Evolutionary conservation across 1,284 basidiomycete species (phyloP), one percentile per base, ranked within the genome.

Genomic region (Cryptococcus sp.): DNA sequence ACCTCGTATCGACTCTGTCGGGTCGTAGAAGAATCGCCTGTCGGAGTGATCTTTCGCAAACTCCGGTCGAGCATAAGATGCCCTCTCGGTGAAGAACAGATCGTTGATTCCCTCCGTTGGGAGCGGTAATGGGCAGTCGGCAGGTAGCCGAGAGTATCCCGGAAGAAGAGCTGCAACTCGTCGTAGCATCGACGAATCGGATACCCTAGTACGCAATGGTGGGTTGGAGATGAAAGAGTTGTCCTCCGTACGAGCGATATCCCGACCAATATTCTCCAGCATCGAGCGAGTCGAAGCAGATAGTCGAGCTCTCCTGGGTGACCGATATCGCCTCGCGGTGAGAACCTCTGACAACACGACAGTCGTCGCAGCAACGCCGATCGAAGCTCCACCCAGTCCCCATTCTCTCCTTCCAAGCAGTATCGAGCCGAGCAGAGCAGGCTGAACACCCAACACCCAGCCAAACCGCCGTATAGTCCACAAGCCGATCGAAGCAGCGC

Each of bases 31-130:
- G 47, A 53, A 47, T 9, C 40, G 41, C 4, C 23, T 12, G 12
- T 19, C 28, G 22, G 24, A 42, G 9, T 21, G 19, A 18, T 32
- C 37, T 31, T 19, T 49, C 45, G 32, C 41, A 16, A 43, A 48
- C 12, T 43, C 42, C 7, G 58, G 59, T 10, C 45, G 57, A 11
- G 54, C 50, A 28, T 54, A 49, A 16, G 58, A 45, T 19, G 85
- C 84, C 65, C 48, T 47, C 63, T 87, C 85, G 2, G 85, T 87
- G 7, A 83, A 82, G 16, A 80, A 80, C 40, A 86, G 73, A 70
- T 88, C 86, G 69, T 88, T 83, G 19, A 89, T 72, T 4, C 78
- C 82, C 69, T 88, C 85, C 0, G 84, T 86, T 57, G 76, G 81
- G 11, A 66, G 53, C 0, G 66, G 64, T 7, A 66, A 35, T 12